Base-by-base conservation (phyloP, 306 rosid species). In the Cicer arietinum region DNA sequence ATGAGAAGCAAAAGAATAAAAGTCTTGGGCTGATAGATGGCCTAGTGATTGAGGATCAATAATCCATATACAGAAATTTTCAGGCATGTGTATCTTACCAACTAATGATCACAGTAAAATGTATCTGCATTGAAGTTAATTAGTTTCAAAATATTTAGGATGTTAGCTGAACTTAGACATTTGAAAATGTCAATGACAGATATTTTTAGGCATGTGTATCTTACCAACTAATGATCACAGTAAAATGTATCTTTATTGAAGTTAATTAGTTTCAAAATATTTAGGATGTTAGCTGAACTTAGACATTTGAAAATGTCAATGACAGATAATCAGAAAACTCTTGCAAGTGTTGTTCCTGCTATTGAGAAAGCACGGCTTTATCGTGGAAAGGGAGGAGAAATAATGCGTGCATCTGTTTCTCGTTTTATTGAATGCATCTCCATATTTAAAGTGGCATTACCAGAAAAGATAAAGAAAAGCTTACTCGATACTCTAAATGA, bases 311-410 rank as follows among this genome's bases (percentile, higher is more conserved):
- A 63, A 60, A 47, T 85, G 81, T 76, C 72, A 57, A 62, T 77
- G 69, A 37, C 87, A 94, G 99, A 90, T 79, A 89, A 76, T 68
- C 93, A 92, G 76, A 89, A 88, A 71, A 80, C 46, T 80, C 84
- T 92, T 82, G 90, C 96, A 74, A 89, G 89, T 63, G 85, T 92
- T 43, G 92, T 92, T 74, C 95, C 96, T 62, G 89, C 91, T 42
- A 92, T 92, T 53, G 96, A 89, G 87, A 94, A 92, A 85, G 99
- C 95, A 74, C 90, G 96, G 2, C 90, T 92, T 76, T 94, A 92
- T 84, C 92, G 97, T 73, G 97, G 99, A 81, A 94, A 90, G 85
- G 99, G 99, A 78, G 97, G 99, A 79, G 97, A 92, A 86, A 92
- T 94, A 81, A 92, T 94, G 96, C 99, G 93, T 35, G 80, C 90